Conservation (phyloP, 2,329 filamentous ascomycete species). For the Chaetomium sp. region DNA sequence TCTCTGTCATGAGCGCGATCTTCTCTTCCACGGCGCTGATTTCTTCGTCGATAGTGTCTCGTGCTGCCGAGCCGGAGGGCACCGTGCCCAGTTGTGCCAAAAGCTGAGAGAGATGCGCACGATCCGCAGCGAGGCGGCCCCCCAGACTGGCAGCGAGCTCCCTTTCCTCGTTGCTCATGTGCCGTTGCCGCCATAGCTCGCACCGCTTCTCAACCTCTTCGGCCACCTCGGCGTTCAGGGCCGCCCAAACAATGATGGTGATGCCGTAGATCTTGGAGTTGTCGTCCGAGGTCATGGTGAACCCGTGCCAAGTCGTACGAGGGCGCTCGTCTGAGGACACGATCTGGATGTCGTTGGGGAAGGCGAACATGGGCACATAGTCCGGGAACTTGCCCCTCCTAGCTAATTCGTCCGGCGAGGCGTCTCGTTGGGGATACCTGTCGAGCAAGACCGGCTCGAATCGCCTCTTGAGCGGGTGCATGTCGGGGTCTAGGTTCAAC, state of each 20-base stretch:
- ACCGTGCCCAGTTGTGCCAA: slow-evolving; percentile 80
- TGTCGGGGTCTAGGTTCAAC: slow-evolving; percentile 82
- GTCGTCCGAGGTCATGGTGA: slow-evolving; percentile 94
- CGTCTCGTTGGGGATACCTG: slow-evolving; percentile 83
- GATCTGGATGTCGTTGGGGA: slow-evolving; percentile 96
- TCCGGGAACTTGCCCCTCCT: slow-evolving; percentile 88
- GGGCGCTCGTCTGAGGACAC: slow-evolving; percentile 93
- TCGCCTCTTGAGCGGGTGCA: slow-evolving; percentile 91
- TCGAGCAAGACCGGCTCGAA: slow-evolving; percentile 97
- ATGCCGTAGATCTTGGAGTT: slow-evolving; percentile 91
- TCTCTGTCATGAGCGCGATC: slow-evolving; percentile 94
- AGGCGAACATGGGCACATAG: slow-evolving; percentile 99
- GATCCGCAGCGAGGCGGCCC: slow-evolving; percentile 80
- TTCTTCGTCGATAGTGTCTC: slow-evolving; percentile 86
- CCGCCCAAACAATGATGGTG: slow-evolving; percentile 89
- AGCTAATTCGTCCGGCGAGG: slow-evolving; percentile 78
- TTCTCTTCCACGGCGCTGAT: slow-evolving; percentile 97
- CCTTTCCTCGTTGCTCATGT: slow-evolving; percentile 88
- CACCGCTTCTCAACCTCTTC: slow-evolving; percentile 82
- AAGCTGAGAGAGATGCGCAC: slow-evolving; percentile 86
- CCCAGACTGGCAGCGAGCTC: slow-evolving; percentile 91
- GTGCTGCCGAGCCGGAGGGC: slow-evolving; percentile 75
- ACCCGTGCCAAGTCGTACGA: slow-evolving; percentile 97
- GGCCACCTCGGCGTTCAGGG: slow-evolving; percentile 77
- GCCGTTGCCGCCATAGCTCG: slow-evolving; percentile 79